Evolutionary conservation across 352 stramenopile species (phyloP).

Genomic region (Globisporangium abappressorium): DNA sequence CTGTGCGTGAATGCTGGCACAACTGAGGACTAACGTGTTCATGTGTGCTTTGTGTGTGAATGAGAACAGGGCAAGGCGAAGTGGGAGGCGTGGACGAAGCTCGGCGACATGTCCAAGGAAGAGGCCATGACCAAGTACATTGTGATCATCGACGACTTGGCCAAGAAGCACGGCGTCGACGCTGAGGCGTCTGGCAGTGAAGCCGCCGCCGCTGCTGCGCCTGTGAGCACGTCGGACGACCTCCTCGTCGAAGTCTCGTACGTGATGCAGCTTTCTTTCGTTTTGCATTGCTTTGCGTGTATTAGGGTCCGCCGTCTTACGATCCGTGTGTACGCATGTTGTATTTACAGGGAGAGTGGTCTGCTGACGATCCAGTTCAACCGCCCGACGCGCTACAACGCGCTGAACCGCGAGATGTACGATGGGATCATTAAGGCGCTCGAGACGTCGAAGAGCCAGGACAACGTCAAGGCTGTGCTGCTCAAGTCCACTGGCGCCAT

Average conservation of each 20-base stretch:
- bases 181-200: conserved; percentile 1
- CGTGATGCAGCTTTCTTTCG: conserved; percentile 12
- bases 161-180: conserved; percentile 35
- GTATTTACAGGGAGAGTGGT: conserved; percentile 33
- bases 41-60: not conserved
- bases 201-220: conserved; percentile 6
- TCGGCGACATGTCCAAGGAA: conserved; percentile 63
- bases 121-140: conserved; percentile 77
- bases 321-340: not conserved
- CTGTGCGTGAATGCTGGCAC: not conserved
- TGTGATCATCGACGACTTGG: conserved; percentile 67
- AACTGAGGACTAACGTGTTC: not conserved
- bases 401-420: conserved; percentile 86
- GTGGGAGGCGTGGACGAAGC: conserved; percentile 75
- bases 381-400: conserved; percentile 82
- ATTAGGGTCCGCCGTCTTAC: not conserved
- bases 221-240: conserved; percentile 33
- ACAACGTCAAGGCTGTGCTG: conserved; percentile 77
- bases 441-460: conserved; percentile 54
- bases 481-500: conserved; percentile 84
- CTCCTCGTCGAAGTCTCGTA: conserved; percentile 59
- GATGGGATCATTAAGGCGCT: conserved; percentile 68
- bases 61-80: conserved; percentile 52
- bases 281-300: not conserved
- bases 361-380: conserved; percentile 82